phyloP scores from a whole-genome alignment of 2,329 filamentous ascomycete genomes.

The Fusarium lyarnte region DNA sequence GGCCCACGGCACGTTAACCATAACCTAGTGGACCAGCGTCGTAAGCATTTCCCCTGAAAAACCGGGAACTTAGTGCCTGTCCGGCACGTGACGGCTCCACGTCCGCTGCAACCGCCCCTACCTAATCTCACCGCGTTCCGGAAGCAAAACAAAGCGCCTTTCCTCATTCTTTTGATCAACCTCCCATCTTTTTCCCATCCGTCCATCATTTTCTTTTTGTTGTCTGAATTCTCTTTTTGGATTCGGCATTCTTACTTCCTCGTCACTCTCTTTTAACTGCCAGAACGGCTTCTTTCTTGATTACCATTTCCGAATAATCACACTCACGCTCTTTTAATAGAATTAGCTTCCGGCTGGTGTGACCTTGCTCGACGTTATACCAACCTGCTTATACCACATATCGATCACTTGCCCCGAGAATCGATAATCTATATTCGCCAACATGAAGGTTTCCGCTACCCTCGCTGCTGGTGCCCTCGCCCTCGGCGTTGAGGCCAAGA shows the following conservation, averaged over 20 bases:
- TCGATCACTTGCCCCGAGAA: conserved; percentile 9
- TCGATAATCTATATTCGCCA: conserved; percentile 43
- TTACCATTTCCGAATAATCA: conserved; percentile 24
- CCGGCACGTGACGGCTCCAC: conserved; percentile 34
- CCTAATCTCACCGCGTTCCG: conserved; percentile 40
- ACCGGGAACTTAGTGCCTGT: conserved; percentile 30
- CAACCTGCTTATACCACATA: conserved; percentile 10
- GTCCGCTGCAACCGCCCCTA: conserved; percentile 25
- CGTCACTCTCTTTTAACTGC: conserved; percentile 40
- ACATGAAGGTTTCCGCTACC: conserved; percentile 54
- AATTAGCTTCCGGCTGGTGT: conserved; percentile 20
- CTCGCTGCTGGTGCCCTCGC: conserved; percentile 53
- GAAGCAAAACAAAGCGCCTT: conserved; percentile 27
- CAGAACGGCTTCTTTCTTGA: conserved; percentile 27
- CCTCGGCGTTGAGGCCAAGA: conserved; percentile 53
- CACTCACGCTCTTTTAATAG: conserved; percentile 33
- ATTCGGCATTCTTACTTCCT: conserved; percentile 36
- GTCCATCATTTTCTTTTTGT: conserved; percentile 25
- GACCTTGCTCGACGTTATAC: conserved; percentile 29
- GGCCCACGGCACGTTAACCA: conserved; percentile 22
- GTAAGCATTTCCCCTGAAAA: conserved; percentile 40
- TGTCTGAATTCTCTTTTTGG: conserved; percentile 25
- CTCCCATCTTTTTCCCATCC: conserved; percentile 4
- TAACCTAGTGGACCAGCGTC: conserved; percentile 23
- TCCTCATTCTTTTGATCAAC: conserved; percentile 29